Base-by-base conservation (phyloP, 179 eudicot genomes). In the Sideroxylon spinosum region DNA sequence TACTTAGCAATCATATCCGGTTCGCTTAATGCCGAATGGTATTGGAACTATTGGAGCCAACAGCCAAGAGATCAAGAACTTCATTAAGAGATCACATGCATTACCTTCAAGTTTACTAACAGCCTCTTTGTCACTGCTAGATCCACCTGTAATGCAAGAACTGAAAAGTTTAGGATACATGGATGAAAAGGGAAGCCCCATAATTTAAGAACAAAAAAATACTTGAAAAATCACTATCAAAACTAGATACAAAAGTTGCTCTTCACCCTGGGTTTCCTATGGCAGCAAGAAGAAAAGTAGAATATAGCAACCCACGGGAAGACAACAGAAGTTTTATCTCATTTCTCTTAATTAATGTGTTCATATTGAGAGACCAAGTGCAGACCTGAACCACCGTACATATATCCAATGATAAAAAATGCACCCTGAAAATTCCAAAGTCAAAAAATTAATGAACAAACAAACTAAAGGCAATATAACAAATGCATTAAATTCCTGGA, bases 371-470 rank as follows among this genome's bases (percentile, higher is more conserved):
- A 22, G 19, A 67, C 53, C 32, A 10, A 28, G 74, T 65, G 84
- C 95, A 76, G 13, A 92, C 97, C 97, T 80, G 97, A 88, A 77
- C 97, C 93, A 80, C 91, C 87, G 83, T 91, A 92, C 50, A 91
- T 50, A 79, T 92, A 92, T 46, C 92, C 97, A 83, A 91, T 70
- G 76, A 90, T 83, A 67, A 92, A 91, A 76, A 92, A 72, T 57
- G 90, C 87, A 74, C 97, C 97, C 97, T 92, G 92, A 82, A 85
- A 82, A 61, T 67, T 53, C 9, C 37, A 75, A 80, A 76, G 56
- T 52, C 1, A 57, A 73, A 78, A 73, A 37, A 29, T 44, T 44
- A 59, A 46, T 68, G 64, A 59, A 66, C 70, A 61, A 56, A 17
- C 56, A 49, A 23, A 69, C 62, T 26, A 50, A 68, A 9, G 32